A percentile compares a stretch with the other conserved stretches of the same genome.
These are phyloP conservation scores for Nematocida ausubeli DNA, from an alignment of 371 early-diverging fungal species.

Conservation along the genomic window DNA sequence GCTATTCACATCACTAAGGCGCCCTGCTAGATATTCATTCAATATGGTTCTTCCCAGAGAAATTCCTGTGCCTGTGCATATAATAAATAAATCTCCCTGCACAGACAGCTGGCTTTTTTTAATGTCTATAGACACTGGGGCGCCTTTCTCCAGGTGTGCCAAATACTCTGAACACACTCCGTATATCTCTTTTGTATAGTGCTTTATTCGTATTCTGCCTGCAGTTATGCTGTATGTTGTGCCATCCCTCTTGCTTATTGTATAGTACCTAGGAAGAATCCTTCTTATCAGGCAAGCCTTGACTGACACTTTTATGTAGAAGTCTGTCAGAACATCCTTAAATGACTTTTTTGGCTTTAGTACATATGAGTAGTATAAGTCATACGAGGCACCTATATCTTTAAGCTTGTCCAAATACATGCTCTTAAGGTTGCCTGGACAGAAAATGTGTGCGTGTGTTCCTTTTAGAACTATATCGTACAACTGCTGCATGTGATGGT, in stretches of 20 bases:
- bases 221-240: conserved; percentile 55
- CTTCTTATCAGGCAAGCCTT: conserved; percentile 23
- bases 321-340: conserved; percentile 49
- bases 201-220: conserved; percentile 29
- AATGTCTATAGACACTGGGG: conserved; percentile 43
- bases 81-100: conserved; percentile 58
- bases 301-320: conserved; percentile 50
- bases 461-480: neutral
- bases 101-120: conserved; percentile 45
- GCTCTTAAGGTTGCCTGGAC: neutral
- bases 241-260: conserved; percentile 55
- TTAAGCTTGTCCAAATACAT: conserved; percentile 41
- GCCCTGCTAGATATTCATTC: conserved; percentile 50
- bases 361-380: conserved; percentile 63
- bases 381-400: conserved; percentile 62
- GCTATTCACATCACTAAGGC: neutral
- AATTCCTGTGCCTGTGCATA: conserved; percentile 67
- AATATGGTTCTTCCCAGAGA: conserved; percentile 57
- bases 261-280: conserved; percentile 64
- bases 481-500: conserved; percentile 35
- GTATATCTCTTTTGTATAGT: conserved; percentile 12
- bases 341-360: conserved; percentile 52
- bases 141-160: conserved; percentile 3
- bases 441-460: neutral
- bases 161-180: conserved; percentile 67